Conservation (phyloP, 1,284 basidiomycete species). For the Sporisorium exsertum region DNA sequence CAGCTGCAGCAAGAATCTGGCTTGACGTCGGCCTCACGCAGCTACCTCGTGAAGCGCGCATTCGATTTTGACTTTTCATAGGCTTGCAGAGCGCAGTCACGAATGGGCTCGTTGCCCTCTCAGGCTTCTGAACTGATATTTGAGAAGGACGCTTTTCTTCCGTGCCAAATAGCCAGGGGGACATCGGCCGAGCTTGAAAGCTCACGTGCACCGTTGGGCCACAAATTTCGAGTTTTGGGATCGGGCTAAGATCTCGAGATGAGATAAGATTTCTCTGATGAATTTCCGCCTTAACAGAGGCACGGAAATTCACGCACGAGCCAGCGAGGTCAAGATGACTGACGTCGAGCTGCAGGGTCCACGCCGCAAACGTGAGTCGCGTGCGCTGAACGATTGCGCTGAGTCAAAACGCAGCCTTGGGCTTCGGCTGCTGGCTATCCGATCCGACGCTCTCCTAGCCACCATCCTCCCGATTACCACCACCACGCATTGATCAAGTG, state of each 20-base stretch:
- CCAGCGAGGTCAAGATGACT: not conserved
- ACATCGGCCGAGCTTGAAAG: not conserved
- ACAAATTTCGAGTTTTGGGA: not conserved
- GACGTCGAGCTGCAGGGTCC: constrained; percentile 46
- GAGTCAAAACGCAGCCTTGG: no score
- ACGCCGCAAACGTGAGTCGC: constrained; percentile 2
- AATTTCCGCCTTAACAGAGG: not conserved
- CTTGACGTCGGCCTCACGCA: not conserved
- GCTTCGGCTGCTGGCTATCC: no score
- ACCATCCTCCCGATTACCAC: no score
- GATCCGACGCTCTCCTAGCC: no score
- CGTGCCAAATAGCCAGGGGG: not conserved
- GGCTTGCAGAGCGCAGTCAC: constrained; percentile 1
- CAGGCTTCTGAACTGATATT: not conserved
- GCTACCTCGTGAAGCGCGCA: not conserved
- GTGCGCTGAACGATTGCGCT: not conserved
- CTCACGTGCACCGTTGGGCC: not conserved
- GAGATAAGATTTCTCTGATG: not conserved
- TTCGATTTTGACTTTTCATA: not conserved
- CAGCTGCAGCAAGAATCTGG: not conserved
- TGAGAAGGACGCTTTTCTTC: not conserved
- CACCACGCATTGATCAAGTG: not conserved
- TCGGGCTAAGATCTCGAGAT: not conserved
- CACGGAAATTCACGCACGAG: constrained; percentile 2
- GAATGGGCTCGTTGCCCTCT: not conserved